phyloP scores from a whole-genome alignment of 306 rosid genomes.

The Cicer pinnatifidum region DNA sequence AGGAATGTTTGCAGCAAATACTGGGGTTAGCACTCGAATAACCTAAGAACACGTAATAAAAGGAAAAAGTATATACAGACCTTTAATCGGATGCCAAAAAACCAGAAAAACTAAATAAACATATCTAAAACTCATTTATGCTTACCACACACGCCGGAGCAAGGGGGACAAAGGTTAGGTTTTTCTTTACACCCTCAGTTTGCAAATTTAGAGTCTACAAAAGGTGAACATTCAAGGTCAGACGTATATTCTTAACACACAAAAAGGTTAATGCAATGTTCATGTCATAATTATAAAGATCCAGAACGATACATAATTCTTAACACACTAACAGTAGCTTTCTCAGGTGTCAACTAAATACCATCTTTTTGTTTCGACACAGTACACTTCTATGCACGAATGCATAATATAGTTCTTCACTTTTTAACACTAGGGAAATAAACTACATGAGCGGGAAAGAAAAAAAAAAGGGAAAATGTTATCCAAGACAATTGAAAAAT shows the following conservation, averaged over 20 bases:
- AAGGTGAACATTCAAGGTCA: slow-evolving; percentile 43
- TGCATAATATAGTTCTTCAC: background rate
- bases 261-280: slow-evolving; percentile 13
- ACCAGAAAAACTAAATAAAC: slow-evolving; percentile 2
- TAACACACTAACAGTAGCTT: background rate
- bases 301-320: slow-evolving; percentile 11
- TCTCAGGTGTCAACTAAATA: slow-evolving; percentile 19
- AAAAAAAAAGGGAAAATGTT: background rate
- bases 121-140: slow-evolving; percentile 22
- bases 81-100: slow-evolving; percentile 31
- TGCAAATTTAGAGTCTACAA: slow-evolving; percentile 77
- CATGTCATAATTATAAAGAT: slow-evolving; percentile 30
- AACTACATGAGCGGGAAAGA: background rate
- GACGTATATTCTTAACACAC: slow-evolving; percentile 33
- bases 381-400: slow-evolving; percentile 12
- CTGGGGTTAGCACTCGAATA: slow-evolving; percentile 93
- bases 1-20: slow-evolving; percentile 80
- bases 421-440: slow-evolving; percentile 13
- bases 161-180: slow-evolving; percentile 87
- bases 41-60: slow-evolving; percentile 59
- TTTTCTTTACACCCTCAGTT: slow-evolving; percentile 69
- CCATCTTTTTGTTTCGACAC: slow-evolving; percentile 29
- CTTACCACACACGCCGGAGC: slow-evolving; percentile 99
- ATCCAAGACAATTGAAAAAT: slow-evolving; percentile 11
- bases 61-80: background rate